Base-by-base conservation (phyloP, 2,329 filamentous ascomycete species). In the Calonectria pteridis region DNA sequence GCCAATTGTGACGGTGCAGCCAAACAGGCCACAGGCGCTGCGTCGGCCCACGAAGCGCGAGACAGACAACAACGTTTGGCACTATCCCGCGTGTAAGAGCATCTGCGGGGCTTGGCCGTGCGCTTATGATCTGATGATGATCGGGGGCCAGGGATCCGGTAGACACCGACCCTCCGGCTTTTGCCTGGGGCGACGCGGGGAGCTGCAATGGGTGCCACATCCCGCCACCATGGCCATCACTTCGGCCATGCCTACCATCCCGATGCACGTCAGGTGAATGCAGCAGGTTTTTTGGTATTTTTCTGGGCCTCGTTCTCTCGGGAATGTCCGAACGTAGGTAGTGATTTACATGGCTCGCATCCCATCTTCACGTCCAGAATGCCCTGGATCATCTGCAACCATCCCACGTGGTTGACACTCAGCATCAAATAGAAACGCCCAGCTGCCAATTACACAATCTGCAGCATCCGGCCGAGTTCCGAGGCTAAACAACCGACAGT, bases 81-180 rank as follows among this genome's bases (percentile, higher is more conserved):
- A 43, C 43, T 10, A 58, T 43, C 23, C 23, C 40, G 18, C 51
- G 43, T 65, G 67, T 66, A 59, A 68, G 53, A 69, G 31, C 31
- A 50, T 53, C 29, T 59, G 64, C 55, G 73, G 73, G 67, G 77
- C 78, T 80, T 78, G 76, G 78, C 70, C 80, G 55, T 59, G 26
- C 50, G 51, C 76, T 58, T 33, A 77, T 77, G 78, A 80, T 79
- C 77, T 77, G 75, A 78, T 79, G 55, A 67, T 58, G 55, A 62
- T 62, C 64, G 31, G 65, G 37, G 69, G n/a, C 53, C 35, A 55
- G 26, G 50, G 64, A 72, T 68, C 75, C 76, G 75, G 78, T 73
- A 77, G 63, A 66, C 75, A 72, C 73, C 77, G 77, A 73, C 72
- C 73, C 77, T 75, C 77, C 76, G 77, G 66, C 63, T 63, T 49